These are phyloP conservation scores for Ustilago sp. DNA, from an alignment of 1,284 basidiomycete species.

Conservation along the genomic window DNA sequence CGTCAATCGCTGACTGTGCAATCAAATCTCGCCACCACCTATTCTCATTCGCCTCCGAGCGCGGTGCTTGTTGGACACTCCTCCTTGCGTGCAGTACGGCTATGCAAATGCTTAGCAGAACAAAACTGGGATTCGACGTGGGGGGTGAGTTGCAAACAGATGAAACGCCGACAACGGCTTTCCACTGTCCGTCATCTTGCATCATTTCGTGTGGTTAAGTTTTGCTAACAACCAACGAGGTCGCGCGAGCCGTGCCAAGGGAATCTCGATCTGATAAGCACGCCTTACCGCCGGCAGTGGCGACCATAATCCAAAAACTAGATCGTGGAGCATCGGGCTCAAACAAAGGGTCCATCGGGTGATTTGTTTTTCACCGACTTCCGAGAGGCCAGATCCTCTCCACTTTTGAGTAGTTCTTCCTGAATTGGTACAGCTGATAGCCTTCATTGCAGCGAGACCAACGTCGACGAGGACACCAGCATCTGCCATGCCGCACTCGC, in stretches of 20 bases:
- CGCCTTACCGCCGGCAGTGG: constrained; percentile 14
- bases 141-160: neutral
- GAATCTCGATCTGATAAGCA: constrained; percentile 25
- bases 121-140: neutral
- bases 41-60: neutral
- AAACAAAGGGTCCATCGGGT: neutral
- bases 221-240: neutral
- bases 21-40: neutral
- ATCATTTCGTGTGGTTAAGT: neutral
- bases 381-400: constrained; percentile 7
- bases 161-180: constrained; percentile 14
- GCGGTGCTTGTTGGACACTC: neutral
- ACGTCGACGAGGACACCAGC: neutral
- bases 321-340: neutral
- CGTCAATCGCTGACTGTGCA: neutral
- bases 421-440: neutral
- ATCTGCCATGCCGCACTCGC: constrained; percentile 76
- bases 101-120: neutral
- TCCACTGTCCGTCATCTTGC: constrained; percentile 22
- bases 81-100: neutral
- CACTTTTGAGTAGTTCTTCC: constrained; percentile 1
- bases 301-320: neutral
- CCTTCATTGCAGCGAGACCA: neutral
- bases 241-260: neutral
- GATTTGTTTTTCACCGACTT: neutral